A percentile compares a stretch with the other conserved stretches of the same genome.
Evolutionary conservation across 2,329 filamentous ascomycete species (phyloP).

Genomic region (Sporothrix globosa): DNA sequence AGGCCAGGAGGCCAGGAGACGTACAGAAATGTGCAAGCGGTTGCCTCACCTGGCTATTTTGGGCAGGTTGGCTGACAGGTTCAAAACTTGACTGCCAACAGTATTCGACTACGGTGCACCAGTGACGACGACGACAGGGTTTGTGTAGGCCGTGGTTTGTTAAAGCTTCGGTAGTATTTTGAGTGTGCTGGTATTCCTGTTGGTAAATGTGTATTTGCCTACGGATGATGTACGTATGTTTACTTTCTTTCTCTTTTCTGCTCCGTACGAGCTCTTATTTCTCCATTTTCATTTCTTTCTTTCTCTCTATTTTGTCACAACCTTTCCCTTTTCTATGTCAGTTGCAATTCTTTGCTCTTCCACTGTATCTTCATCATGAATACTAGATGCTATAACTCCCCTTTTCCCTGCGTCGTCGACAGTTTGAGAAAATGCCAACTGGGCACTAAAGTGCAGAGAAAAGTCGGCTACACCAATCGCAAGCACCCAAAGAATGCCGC

Average conservation of each 20-base stretch:
- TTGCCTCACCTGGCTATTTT: slow-evolving; percentile 11
- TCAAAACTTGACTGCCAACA: background rate
- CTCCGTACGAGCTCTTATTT: background rate
- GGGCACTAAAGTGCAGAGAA: background rate
- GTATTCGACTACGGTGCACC: background rate
- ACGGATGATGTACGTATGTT: background rate
- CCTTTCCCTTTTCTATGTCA: background rate
- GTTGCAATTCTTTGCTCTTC: background rate
- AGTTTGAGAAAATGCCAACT: background rate
- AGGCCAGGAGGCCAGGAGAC: background rate
- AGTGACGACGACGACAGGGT: slow-evolving; percentile 13
- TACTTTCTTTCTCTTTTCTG: background rate
- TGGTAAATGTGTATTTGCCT: no score
- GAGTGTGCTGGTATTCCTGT: no score
- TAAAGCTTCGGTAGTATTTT: background rate
- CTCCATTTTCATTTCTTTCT: no score
- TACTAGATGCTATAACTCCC: background rate
- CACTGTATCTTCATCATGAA: background rate
- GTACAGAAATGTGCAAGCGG: background rate
- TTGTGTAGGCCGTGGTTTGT: background rate
- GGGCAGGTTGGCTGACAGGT: background rate
- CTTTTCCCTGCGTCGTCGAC: slow-evolving; percentile 13
- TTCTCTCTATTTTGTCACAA: no score
- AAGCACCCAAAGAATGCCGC: background rate
- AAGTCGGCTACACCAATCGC: background rate